Conservation (phyloP, 129 eudicot species). For the Ambrosia artemisiifolia region DNA sequence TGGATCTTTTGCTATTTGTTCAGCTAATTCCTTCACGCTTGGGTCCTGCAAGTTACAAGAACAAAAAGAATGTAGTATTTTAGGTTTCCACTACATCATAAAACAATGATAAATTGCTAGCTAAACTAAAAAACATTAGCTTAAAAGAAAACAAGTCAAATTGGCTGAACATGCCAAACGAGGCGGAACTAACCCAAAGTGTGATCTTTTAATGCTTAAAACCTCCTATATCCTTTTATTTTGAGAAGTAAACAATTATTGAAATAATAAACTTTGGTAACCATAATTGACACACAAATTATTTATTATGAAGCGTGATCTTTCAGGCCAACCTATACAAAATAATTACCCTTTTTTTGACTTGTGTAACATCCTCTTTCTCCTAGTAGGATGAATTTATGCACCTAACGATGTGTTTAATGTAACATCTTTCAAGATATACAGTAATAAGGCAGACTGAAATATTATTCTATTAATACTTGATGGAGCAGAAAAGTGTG, state of each 20-base stretch:
- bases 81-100: constrained; percentile 14
- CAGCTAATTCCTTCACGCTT: constrained; percentile 88
- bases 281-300: background rate
- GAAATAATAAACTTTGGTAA: background rate
- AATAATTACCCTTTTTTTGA: background rate
- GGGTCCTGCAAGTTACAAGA: constrained; percentile 58
- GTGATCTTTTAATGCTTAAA: background rate
- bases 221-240: background rate
- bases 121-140: background rate
- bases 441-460: background rate
- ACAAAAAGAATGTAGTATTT: background rate
- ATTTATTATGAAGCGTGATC: background rate
- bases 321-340: background rate
- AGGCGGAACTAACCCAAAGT: background rate
- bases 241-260: background rate
- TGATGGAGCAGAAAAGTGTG: background rate
- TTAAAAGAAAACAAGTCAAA: background rate
- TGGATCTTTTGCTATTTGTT: constrained; percentile 96
- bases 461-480: background rate
- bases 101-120: background rate
- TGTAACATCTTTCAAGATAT: background rate
- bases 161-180: background rate
- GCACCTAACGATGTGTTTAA: background rate
- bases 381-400: background rate
- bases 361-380: background rate